Evolutionary conservation across 805 yeast species (phyloP), one percentile per base, ranked within the genome.

Genomic region (Candida manassasensis): DNA sequence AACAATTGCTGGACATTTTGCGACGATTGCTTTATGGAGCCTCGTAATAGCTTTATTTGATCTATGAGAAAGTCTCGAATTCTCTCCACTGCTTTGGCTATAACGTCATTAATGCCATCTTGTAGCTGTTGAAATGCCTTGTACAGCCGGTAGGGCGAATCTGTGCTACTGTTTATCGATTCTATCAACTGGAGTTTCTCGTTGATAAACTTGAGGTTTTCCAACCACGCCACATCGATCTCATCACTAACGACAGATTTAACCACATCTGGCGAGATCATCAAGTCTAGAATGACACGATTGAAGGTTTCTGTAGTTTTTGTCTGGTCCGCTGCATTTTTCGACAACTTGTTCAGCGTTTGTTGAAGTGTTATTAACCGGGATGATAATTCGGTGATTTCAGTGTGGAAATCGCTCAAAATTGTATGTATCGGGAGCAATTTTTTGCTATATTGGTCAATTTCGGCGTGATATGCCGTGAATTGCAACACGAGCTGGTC

Each of bases 221-320:
- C 87, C 14, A 75, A 60, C 95, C 96, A 88, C 7, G 58, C 50
- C 2, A 63, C 58, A 40, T 72, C 67, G 8, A 89, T 63, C 8
- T 74, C 75, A 14, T 77, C 88, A 27, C 64, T 64, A 2, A 77
- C 48, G 1, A 90, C 65, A 5, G 79, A 73, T 37, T 63, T 60
- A 5, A 84, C 74, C 2, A 84, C 66, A 1, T 73, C 73, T 0
- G 96, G 93, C 0, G 96, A 84, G 6, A 89, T 75, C 40, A 84
- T 64, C 22, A 84, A 63, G 44, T 84, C 89, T 25, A 82, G 71
- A 1, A 88, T 79, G n/a, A 85, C 61, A 0, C 95, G 95, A 13
- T 83, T 77, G 38, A 88, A 70, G 34, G 67, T 67, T 16, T 63
- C 69, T 4, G 57, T 56, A 10, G 57, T 32, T 3, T 44, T 34